phyloP scores from a whole-genome alignment of 1,284 basidiomycete genomes.

The Tilletiopsis washingtonensis region DNA sequence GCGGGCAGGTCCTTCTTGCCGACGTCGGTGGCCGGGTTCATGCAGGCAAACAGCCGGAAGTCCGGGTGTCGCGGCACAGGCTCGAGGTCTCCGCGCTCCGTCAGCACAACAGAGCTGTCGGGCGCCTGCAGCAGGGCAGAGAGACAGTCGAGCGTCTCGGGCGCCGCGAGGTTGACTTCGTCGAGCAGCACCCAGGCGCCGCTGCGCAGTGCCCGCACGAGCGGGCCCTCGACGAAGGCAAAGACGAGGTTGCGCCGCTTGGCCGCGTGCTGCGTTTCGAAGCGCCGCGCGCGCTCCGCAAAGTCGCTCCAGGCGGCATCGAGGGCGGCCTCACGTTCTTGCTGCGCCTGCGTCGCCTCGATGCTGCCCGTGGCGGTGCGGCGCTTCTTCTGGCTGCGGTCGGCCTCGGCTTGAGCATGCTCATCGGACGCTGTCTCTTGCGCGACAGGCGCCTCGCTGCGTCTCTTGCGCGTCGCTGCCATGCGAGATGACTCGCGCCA shows the following conservation, averaged over 20 bases:
- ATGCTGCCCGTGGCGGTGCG: constrained; percentile 23
- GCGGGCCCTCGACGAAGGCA: constrained; percentile 87
- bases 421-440: constrained; percentile 4
- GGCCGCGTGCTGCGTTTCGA: constrained; percentile 54
- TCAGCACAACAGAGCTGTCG: constrained; percentile 79
- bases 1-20: constrained; percentile 95
- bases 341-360: neutral
- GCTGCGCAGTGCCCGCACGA: constrained; percentile 79
- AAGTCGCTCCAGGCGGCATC: constrained; percentile 53
- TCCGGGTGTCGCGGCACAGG: constrained; percentile 84
- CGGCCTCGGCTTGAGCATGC: constrained; percentile 9
- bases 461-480: constrained; percentile 11
- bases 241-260: constrained; percentile 53
- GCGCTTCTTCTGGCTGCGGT: constrained; percentile 32
- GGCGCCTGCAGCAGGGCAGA: constrained; percentile 77
- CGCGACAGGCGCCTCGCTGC: neutral
- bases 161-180: constrained; percentile 88
- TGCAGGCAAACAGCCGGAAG: constrained; percentile 95
- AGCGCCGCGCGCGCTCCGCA: constrained; percentile 64
- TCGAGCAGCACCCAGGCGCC: constrained; percentile 96
- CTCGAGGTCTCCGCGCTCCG: constrained; percentile 86
- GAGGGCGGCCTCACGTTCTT: constrained; percentile 6
- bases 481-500: constrained; percentile 73
- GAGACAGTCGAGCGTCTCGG: constrained; percentile 91
- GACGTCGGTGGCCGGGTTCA: constrained; percentile 99